Base-by-base conservation (phyloP, 2,329 filamentous ascomycete genomes). In the Ambrosiella beaveri region DNA sequence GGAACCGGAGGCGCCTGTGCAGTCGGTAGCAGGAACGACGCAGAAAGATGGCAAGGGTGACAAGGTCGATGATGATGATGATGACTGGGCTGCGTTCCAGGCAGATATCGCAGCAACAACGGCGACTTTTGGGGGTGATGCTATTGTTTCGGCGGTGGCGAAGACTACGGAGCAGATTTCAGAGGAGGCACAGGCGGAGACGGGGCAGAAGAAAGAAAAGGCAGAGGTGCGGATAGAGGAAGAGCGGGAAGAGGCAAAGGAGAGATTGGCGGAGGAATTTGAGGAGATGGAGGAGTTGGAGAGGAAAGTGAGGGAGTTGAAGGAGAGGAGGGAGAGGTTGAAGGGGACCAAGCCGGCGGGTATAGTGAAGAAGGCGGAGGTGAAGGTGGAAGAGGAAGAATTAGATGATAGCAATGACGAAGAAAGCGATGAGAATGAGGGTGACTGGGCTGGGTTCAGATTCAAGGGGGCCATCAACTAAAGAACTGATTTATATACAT, bases 51-150 rank as follows among this genome's bases (percentile, higher is more conserved):
- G 27, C 2, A 27, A 27, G 27, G 27, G 27, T 27, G 27, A 27
- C 27, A 4, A 38, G 57, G 64, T 47, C 60, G 63, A 15, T 62
- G 71, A 74, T 7, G 81, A 90, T 66, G 87, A 95, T 65, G 80
- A 84, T 57, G 86, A 93, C 69, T 93, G 86, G 86, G 85, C 86
- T 1, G 86, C 87, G 7, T 94, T 95, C 66, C 85, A 95, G 67
- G 85, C 86, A 2, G 87, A 95, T 57, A 82, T 95, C 58, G 84
- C 81, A 15, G 70, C 72, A 37, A 66, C 72, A 27, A 64, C 67
- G 36, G 65, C 65, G 1, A 64, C 70, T 1, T 69, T 69, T 36
- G 49, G 61, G 64, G 67, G 19, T 66, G 69, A 47, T 8, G 49
- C 50, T 45, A 74, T 77, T 59, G 81, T 79, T 2, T 71, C 71